These are phyloP conservation scores for Xerophyta viscosa DNA, from an alignment of 106 monocot genomes.

Conservation along the genomic window DNA sequence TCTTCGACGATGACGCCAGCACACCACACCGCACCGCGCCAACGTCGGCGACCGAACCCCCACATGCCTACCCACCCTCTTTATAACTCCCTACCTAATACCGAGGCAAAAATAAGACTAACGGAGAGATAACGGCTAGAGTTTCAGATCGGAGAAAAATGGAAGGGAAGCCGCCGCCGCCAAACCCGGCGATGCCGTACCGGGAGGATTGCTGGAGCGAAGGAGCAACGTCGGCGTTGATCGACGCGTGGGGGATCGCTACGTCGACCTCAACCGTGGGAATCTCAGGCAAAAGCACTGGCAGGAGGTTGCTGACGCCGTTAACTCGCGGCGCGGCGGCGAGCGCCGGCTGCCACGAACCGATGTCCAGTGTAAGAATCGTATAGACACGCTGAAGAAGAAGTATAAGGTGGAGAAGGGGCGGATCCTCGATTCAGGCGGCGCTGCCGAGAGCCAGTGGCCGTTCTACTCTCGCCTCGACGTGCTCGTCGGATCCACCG, in stretches of 20 bases:
- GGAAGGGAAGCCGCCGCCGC: constrained; percentile 39
- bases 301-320: constrained; percentile 91
- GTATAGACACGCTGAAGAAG: constrained; percentile 92
- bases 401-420: constrained; percentile 81
- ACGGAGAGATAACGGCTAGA: not conserved
- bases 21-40: constrained; percentile 6
- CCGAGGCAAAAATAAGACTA: too few relatives aligned
- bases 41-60: constrained; percentile 47
- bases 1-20: constrained; percentile 20
- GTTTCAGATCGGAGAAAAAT: constrained; percentile 24
- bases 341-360: constrained; percentile 52
- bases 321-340: constrained; percentile 58
- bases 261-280: constrained; percentile 77
- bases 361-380: constrained; percentile 88
- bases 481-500: constrained; percentile 34
- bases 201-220: constrained; percentile 96
- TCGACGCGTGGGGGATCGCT: constrained; percentile 84
- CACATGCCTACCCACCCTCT: too few relatives aligned
- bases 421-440: constrained; percentile 25
- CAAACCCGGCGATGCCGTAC: constrained; percentile 79
- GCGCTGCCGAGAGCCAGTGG: constrained; percentile 39
- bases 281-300: constrained; percentile 89
- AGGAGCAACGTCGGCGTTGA: constrained; percentile 68
- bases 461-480: constrained; percentile 66
- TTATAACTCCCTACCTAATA: too few relatives aligned